A percentile compares a stretch with the other conserved stretches of the same genome.
phyloP scores from a whole-genome alignment of 805 yeast genomes.

The Metschnikowia lachancei region DNA sequence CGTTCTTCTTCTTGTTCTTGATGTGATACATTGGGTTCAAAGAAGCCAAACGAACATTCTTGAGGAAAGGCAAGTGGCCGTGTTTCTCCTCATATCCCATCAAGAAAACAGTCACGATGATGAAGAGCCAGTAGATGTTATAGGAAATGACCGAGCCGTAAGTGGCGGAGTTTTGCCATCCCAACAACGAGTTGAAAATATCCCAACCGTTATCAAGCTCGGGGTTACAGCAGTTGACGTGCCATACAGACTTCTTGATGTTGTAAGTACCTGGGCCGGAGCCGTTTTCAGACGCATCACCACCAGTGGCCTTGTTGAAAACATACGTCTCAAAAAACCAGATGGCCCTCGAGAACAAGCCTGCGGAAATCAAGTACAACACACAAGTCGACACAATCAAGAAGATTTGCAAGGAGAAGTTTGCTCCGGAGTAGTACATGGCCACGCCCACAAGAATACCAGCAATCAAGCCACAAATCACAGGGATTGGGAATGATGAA shows the following conservation, averaged over 20 bases:
- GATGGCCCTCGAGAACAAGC: neutral
- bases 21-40: slow-evolving; percentile 76
- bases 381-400: neutral
- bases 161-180: slow-evolving; percentile 98
- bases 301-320: neutral
- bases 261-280: neutral
- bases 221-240: neutral
- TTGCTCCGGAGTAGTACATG: neutral
- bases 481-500: neutral
- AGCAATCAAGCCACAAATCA: neutral
- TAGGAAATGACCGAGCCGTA: slow-evolving; percentile 87
- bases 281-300: neutral
- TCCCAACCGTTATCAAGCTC: slow-evolving; percentile 94
- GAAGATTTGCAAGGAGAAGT: neutral
- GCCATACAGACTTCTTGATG: neutral
- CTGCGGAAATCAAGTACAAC: neutral
- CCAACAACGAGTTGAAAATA: slow-evolving; percentile 87
- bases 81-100: slow-evolving; percentile 81
- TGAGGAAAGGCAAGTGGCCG: slow-evolving; percentile 73
- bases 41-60: slow-evolving; percentile 34
- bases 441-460: neutral
- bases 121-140: slow-evolving; percentile 80
- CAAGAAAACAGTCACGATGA: slow-evolving; percentile 52
- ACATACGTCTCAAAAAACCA: neutral
- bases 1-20: slow-evolving; percentile 63